phyloP scores from a whole-genome alignment of 495 filamentous ascomycete species.

The Trypethelium eluteriae region DNA sequence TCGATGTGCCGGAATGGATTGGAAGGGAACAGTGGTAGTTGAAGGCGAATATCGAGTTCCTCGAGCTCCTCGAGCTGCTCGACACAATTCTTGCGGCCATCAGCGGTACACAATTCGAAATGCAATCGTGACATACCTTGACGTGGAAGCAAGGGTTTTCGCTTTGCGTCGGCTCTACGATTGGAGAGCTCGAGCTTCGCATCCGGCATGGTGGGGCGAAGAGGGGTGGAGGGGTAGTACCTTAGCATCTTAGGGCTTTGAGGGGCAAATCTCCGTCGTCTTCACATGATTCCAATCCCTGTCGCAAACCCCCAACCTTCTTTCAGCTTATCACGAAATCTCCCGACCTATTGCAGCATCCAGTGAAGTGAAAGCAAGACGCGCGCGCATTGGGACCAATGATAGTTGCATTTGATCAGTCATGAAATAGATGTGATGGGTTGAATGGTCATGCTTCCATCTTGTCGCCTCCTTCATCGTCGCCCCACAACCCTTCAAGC shows the following conservation, averaged over 20 bases:
- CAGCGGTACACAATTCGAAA: background rate
- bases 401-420: no score
- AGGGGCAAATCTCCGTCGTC: no score
- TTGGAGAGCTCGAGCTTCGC: background rate
- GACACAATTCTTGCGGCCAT: background rate
- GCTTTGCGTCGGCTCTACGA: background rate
- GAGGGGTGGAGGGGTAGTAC: no score
- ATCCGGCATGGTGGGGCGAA: no score
- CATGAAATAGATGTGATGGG: background rate
- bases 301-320: no score
- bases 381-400: no score
- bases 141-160: background rate
- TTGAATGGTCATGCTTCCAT: constrained; percentile 24
- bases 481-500: constrained; percentile 86
- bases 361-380: no score
- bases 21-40: background rate
- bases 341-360: no score
- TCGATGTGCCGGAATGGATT: background rate
- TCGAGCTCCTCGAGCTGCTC: background rate
- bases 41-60: background rate
- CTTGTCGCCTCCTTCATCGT: constrained; percentile 43
- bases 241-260: no score
- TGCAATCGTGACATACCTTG: background rate
- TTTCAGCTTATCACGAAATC: no score
- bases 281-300: no score